Evolutionary conservation across 768 basidiomycete genomes (phyloP).

Genomic region (Tulasnella sp.): DNA sequence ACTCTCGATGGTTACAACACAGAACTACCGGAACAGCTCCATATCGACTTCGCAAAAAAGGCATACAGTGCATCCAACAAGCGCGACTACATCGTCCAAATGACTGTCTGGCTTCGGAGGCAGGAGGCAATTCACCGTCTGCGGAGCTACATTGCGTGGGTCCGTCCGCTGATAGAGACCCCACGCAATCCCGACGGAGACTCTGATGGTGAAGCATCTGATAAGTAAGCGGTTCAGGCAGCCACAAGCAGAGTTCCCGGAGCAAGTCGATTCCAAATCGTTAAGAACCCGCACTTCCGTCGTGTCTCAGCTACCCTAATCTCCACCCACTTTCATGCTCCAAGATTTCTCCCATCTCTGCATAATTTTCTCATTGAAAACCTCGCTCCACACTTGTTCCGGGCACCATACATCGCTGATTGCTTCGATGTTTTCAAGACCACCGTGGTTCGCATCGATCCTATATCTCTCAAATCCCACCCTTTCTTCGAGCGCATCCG

Average conservation of each 20-base stretch:
- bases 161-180: neutral
- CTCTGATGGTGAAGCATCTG: neutral
- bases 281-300: neutral
- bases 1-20: conserved; percentile 39
- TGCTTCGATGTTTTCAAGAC: neutral
- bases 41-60: conserved; percentile 42
- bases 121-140: conserved; percentile 1
- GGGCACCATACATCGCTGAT: neutral
- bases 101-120: conserved; percentile 2
- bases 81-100: conserved; percentile 32
- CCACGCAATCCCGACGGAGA: neutral
- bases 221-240: neutral
- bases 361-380: neutral
- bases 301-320: neutral
- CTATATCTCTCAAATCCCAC: neutral
- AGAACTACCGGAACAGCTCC: conserved; percentile 41
- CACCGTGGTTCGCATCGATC: neutral
- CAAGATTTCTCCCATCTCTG: neutral
- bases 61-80: conserved; percentile 36
- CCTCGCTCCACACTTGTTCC: neutral
- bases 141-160: neutral
- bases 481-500: neutral
- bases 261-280: neutral
- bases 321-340: neutral
- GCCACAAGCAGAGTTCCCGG: neutral